These are phyloP conservation scores for Neonectria neomacrospora DNA, from an alignment of 2,329 filamentous ascomycete genomes.

Conservation along the genomic window DNA sequence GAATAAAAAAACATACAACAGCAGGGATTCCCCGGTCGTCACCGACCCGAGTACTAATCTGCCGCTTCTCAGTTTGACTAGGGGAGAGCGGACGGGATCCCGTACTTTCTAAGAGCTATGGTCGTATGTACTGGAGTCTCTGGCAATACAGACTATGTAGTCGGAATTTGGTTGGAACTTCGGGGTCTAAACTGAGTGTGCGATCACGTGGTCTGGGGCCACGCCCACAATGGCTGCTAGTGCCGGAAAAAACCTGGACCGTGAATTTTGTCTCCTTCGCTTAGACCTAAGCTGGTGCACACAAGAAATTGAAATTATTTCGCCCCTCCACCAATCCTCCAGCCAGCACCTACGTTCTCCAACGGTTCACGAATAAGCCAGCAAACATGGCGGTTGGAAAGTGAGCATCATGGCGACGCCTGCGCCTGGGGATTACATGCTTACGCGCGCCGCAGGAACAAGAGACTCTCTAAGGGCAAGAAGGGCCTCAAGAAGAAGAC, in stretches of 20 bases:
- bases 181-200: not conserved
- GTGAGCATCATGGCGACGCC: slow-evolving; percentile 52
- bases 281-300: slow-evolving; percentile 54
- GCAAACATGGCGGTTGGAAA: slow-evolving; percentile 72
- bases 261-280: slow-evolving; percentile 46
- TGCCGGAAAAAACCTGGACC: slow-evolving; percentile 46
- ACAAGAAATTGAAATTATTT: slow-evolving; percentile 56
- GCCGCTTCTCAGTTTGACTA: slow-evolving; percentile 18
- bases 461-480: slow-evolving; percentile 99
- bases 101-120: slow-evolving; percentile 18
- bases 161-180: not conserved
- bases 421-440: slow-evolving; percentile 22
- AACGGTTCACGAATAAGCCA: slow-evolving; percentile 59
- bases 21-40: slow-evolving; percentile 14
- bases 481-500: slow-evolving; percentile 99
- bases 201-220: slow-evolving; percentile 37
- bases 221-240: slow-evolving; percentile 32
- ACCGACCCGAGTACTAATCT: slow-evolving; percentile 17
- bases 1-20: slow-evolving; percentile 6
- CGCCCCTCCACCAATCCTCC: slow-evolving; percentile 55
- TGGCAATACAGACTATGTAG: not conserved
- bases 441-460: slow-evolving; percentile 76
- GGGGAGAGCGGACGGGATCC: slow-evolving; percentile 16
- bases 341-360: slow-evolving; percentile 57
- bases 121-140: not conserved